Conservation (phyloP, 768 basidiomycete species). For the Suillus decipiens region DNA sequence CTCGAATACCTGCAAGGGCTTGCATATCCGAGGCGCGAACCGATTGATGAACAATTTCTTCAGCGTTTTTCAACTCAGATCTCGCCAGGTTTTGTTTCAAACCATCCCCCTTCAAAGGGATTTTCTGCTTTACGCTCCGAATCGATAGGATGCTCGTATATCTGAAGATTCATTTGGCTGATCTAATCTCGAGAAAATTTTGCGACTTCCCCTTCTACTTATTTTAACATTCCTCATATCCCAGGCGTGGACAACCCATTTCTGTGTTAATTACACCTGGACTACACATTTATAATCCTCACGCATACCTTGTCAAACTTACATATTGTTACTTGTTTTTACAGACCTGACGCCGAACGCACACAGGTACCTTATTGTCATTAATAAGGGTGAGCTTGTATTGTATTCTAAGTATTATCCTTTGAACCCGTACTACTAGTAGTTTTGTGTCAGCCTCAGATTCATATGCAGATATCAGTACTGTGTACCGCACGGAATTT, state of each 20-base stretch:
- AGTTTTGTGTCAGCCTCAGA: background rate
- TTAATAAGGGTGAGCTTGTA: constrained; percentile 1
- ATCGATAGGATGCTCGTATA: background rate
- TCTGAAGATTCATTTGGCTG: background rate
- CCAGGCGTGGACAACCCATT: background rate
- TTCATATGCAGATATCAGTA: background rate
- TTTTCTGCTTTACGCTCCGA: background rate
- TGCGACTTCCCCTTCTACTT: background rate
- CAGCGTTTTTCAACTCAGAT: constrained; percentile 50
- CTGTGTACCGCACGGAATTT: background rate
- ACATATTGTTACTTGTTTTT: constrained; percentile 1
- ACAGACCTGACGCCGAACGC: constrained; percentile 1
- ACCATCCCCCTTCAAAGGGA: constrained; percentile 18
- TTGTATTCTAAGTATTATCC: background rate
- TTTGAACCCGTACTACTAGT: background rate
- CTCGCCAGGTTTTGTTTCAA: constrained; percentile 17
- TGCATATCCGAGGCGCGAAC: constrained; percentile 57
- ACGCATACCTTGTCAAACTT: constrained; percentile 2
- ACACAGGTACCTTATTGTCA: background rate
- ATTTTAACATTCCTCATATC: background rate
- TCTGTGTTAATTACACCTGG: background rate
- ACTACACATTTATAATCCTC: constrained; percentile 4
- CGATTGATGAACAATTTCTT: constrained; percentile 63
- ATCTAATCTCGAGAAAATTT: background rate
- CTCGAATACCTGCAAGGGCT: constrained; percentile 61